These are phyloP conservation scores for Boletales sp. DNA, from an alignment of 768 basidiomycete genomes.

Conservation along the genomic window DNA sequence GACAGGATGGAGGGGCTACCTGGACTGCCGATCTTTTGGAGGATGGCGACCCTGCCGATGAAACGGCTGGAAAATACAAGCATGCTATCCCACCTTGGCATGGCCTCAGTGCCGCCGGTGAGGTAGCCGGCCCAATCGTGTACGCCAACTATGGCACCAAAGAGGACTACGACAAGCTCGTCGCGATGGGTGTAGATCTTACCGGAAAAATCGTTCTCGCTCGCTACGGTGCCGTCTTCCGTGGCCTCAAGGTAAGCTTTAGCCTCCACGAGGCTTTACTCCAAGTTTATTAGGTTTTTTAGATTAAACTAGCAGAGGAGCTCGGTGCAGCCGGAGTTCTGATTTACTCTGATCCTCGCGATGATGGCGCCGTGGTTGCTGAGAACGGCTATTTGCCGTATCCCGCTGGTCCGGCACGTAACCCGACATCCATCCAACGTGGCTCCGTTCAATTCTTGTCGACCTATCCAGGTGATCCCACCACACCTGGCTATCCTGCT, in stretches of 20 bases:
- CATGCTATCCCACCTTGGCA: constrained; percentile 81
- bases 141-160: constrained; percentile 82
- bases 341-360: constrained; percentile 83
- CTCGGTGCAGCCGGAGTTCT: constrained; percentile 73
- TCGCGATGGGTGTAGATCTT: constrained; percentile 62
- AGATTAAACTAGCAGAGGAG: constrained; percentile 84
- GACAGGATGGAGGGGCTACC: constrained; percentile 44
- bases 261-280: constrained; percentile 1
- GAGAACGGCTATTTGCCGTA: constrained; percentile 70
- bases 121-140: constrained; percentile 63
- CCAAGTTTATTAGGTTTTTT: constrained; percentile 7
- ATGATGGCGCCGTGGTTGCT: constrained; percentile 76
- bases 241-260: constrained; percentile 72
- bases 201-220: constrained; percentile 75
- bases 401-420: constrained; percentile 83
- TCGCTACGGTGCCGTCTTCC: constrained; percentile 73
- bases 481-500: constrained; percentile 83
- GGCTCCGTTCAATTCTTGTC: constrained; percentile 76
- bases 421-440: constrained; percentile 78
- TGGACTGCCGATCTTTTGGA: constrained; percentile 76
- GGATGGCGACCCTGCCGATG: constrained; percentile 67
- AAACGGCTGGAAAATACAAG: constrained; percentile 63
- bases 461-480: constrained; percentile 70
- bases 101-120: constrained; percentile 75
- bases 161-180: constrained; percentile 64